Conservation (phyloP, 371 early-diverging fungal genomes). For the Mortierella sp. region DNA sequence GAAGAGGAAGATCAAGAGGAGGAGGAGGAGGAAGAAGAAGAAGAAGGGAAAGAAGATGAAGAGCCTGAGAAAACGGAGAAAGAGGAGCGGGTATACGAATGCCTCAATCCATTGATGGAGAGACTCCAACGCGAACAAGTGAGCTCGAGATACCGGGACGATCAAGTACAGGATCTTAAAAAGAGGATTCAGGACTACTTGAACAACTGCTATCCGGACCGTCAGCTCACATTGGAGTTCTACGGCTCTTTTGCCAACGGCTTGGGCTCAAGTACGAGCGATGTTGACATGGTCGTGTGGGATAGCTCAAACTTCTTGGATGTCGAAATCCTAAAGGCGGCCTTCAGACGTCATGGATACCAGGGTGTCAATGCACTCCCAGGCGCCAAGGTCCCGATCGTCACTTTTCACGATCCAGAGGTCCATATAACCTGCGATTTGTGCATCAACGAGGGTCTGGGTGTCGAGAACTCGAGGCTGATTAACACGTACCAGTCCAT, state of each 20-base stretch:
- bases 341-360: background rate
- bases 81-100: too few relatives aligned
- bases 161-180: background rate
- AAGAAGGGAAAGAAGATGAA: constrained; percentile 5
- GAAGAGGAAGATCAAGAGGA: background rate
- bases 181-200: background rate
- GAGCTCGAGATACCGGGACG: background rate
- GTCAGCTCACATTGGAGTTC: background rate
- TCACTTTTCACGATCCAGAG: constrained; percentile 73
- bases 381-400: constrained; percentile 68
- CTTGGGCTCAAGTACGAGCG: background rate
- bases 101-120: too few relatives aligned
- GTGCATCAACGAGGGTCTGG: constrained; percentile 64
- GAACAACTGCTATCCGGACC: background rate
- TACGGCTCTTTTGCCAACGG: constrained; percentile 11
- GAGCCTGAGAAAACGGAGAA: too few relatives aligned
- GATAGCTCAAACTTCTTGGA: background rate
- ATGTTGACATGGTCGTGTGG: background rate
- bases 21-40: background rate
- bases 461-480: constrained; percentile 67
- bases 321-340: background rate
- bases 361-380: background rate
- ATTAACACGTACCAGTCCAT: constrained; percentile 62
- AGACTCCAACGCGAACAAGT: background rate
- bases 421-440: constrained; percentile 59